Evolutionary conservation across 2,329 filamentous ascomycete species (phyloP), one percentile per base, ranked within the genome.

Genomic region (Raffaelea deltoideospora): DNA sequence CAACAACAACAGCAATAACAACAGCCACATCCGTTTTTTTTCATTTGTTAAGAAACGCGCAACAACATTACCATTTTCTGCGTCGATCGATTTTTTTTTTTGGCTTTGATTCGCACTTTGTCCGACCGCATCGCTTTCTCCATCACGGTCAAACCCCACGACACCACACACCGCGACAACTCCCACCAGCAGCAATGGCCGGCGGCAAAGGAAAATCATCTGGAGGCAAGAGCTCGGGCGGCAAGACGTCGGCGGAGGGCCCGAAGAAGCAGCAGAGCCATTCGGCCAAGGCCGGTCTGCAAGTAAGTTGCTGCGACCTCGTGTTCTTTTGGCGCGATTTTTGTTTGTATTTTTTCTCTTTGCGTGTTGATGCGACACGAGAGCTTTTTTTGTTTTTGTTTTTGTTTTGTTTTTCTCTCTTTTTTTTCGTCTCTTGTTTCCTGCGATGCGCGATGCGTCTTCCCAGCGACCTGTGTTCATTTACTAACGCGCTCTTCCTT

Each of bases 121-220:
- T n/a, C n/a, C n/a, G n/a, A n/a, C n/a, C n/a, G n/a, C n/a, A n/a
- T n/a, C n/a, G n/a, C n/a, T n/a, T n/a, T n/a, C n/a, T n/a, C n/a
- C n/a, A n/a, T n/a, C n/a, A n/a, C n/a, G n/a, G n/a, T n/a, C n/a
- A n/a, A n/a, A n/a, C n/a, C n/a, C n/a, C n/a, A n/a, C n/a, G n/a
- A n/a, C 46, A 41, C 44, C 47, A 45, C 43, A 40, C 45, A 37
- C 33, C 27, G 23, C 27, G 19, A 37, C 35, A 22, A 22, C 36
- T 39, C 34, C 20, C 15, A 13, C 8, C 18, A 28, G 17, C 28
- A 43, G 39, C 57, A 63, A 75, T 76, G 71, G 60, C 86, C 56
- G 87, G 87, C 56, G 86, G 86, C 66, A 95, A 95, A 72, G 87
- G 87, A 72, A 92, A 86, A 69, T 84, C 78, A 46, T 74, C 79